Conservation (phyloP, 1,284 basidiomycete genomes). For the Naganishia sp. region DNA sequence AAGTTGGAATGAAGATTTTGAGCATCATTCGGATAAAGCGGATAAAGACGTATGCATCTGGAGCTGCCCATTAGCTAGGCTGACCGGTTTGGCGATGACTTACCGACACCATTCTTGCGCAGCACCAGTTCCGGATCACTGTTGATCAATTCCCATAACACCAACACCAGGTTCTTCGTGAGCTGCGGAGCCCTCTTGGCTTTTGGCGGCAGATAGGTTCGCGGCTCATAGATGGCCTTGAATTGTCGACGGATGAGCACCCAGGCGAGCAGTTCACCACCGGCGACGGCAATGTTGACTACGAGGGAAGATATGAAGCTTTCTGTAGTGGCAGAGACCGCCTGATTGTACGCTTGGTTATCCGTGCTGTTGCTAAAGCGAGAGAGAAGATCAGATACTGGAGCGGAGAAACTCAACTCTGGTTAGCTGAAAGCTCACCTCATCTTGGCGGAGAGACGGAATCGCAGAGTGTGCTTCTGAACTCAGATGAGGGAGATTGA, state of each 20-base stretch:
- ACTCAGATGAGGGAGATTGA: too few species aligned
- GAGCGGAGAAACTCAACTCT: too few species aligned
- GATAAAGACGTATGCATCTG: conserved; percentile 72
- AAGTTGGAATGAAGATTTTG: conserved; percentile 67
- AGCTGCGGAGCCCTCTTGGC: conserved; percentile 44
- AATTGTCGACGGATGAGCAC: conserved; percentile 57
- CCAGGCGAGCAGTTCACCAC: conserved; percentile 66
- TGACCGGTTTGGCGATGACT: not conserved
- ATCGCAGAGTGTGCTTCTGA: too few species aligned
- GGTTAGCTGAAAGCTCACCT: too few species aligned
- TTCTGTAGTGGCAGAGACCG: conserved; percentile 42
- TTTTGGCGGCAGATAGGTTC: conserved; percentile 61
- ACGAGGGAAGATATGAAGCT: conserved; percentile 71
- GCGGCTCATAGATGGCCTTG: conserved; percentile 58
- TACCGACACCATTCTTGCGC: conserved; percentile 49
- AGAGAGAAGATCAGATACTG: not conserved
- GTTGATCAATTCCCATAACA: conserved; percentile 52
- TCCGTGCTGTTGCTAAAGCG: conserved; percentile 2
- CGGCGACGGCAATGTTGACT: conserved; percentile 58
- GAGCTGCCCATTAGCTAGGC: conserved; percentile 48
- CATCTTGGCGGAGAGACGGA: too few species aligned
- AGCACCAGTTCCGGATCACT: conserved; percentile 57
- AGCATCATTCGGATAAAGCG: conserved; percentile 66
- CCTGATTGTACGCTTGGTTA: conserved; percentile 49
- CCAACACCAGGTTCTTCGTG: conserved; percentile 39